Percentiles rank a stretch among this genome's conserved stretches.
These are phyloP conservation scores for Fusarium sp. DNA, from an alignment of 2,329 filamentous ascomycete genomes.

Conservation along the genomic window DNA sequence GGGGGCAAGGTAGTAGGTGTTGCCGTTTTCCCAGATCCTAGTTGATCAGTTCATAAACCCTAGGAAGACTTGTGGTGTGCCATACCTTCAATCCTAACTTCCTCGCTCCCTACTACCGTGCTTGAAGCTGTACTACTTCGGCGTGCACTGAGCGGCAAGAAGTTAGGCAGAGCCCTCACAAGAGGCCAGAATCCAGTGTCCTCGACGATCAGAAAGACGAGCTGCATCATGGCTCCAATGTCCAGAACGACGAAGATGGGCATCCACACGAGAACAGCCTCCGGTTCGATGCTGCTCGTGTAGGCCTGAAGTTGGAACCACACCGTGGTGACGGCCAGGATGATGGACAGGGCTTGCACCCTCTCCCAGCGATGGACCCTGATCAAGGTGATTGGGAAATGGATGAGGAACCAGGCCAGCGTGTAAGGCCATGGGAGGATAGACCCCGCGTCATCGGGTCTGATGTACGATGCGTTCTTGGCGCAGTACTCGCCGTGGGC, in stretches of 20 bases:
- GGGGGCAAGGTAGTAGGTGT: neutral
- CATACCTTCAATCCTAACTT: neutral
- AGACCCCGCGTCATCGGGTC: constrained; percentile 1
- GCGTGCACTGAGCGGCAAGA: neutral
- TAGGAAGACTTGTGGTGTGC: no score
- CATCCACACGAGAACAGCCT: constrained; percentile 7
- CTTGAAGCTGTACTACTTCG: neutral
- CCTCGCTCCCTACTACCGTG: neutral
- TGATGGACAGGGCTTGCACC: constrained; percentile 8
- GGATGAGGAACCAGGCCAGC: constrained; percentile 4
- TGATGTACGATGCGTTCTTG: neutral
- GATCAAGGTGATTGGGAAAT: constrained; percentile 6
- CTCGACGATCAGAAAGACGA: neutral
- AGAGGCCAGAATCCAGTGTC: neutral
- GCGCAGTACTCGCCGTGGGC: neutral
- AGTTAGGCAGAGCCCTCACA: neutral
- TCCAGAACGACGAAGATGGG: constrained; percentile 6
- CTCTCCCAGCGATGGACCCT: constrained; percentile 3
- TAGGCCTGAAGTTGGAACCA: constrained; percentile 7
- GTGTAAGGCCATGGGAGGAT: constrained; percentile 6
- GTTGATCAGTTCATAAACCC: neutral
- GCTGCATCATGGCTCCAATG: constrained; percentile 7
- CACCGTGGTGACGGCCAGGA: neutral
- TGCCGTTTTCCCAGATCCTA: neutral
- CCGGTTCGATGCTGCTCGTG: constrained; percentile 2